Evolutionary conservation across 2,329 filamentous ascomycete genomes (phyloP).

Genomic region (Alternaria burnsii): DNA sequence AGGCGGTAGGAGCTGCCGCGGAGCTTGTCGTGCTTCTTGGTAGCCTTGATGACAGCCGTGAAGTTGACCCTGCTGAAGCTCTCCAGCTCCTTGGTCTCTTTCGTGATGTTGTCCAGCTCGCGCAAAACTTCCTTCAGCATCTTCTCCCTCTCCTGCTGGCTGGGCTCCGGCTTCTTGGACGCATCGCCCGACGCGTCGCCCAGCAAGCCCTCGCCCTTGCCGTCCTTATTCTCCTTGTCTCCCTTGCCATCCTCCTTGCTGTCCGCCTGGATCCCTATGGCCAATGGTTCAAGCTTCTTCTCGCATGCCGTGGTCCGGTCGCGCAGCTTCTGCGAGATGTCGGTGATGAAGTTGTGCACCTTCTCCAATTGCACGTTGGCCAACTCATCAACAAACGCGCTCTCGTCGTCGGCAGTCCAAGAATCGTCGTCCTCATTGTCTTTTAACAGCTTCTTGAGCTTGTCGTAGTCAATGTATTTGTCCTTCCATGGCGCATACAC

Average conservation of each 20-base stretch:
- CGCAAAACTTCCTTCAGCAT: slow-evolving; percentile 75
- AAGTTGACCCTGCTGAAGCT: slow-evolving; percentile 97
- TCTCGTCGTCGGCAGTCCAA: slow-evolving; percentile 96
- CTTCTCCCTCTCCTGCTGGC: slow-evolving; percentile 55
- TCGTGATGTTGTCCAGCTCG: slow-evolving; percentile 87
- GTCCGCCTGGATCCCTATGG: slow-evolving; percentile 46
- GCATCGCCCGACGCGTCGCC: slow-evolving; percentile 26
- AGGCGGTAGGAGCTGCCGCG: slow-evolving; percentile 86
- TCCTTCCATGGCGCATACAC: slow-evolving; percentile 89
- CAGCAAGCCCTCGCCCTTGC: slow-evolving; percentile 22
- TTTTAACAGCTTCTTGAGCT: slow-evolving; percentile 87
- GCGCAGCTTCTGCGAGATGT: slow-evolving; percentile 81
- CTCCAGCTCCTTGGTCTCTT: slow-evolving; percentile 91
- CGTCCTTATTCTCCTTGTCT: slow-evolving; percentile 10
- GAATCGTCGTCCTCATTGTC: slow-evolving; percentile 69
- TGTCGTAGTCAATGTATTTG: slow-evolving; percentile 94
- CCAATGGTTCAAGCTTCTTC: slow-evolving; percentile 68
- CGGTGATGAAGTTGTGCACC: slow-evolving; percentile 86
- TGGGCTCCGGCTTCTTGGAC: slow-evolving; percentile 37
- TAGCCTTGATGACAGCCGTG: slow-evolving; percentile 96
- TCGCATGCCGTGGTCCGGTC: slow-evolving; percentile 79
- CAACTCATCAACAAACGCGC: slow-evolving; percentile 91
- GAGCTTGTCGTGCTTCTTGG: slow-evolving; percentile 98
- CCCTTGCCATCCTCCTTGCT: slow-evolving; percentile 24
- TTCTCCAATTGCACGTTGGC: slow-evolving; percentile 96